phyloP scores from a whole-genome alignment of 441 rosid species.

The Bocquillonia castaneifolia region DNA sequence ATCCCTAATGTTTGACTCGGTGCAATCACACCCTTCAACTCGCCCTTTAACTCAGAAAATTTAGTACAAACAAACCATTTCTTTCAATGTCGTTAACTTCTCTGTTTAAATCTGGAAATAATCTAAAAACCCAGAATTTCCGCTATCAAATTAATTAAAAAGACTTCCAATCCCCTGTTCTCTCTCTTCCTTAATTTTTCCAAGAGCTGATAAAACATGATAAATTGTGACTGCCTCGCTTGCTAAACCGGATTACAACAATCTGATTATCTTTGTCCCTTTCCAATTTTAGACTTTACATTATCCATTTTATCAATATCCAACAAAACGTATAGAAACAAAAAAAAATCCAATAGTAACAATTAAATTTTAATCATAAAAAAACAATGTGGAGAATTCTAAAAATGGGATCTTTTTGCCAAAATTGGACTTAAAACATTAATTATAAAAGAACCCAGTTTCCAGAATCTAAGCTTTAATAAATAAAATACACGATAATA shows the following conservation, averaged over 20 bases:
- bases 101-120: constrained; percentile 58
- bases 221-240: constrained; percentile 56
- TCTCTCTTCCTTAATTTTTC: constrained; percentile 66
- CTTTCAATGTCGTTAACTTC: too few relatives aligned
- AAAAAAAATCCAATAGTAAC: background rate
- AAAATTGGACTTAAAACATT: background rate
- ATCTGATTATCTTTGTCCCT: constrained; percentile 11
- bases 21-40: too few relatives aligned
- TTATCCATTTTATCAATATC: constrained; percentile 26
- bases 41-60: too few relatives aligned
- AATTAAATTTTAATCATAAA: background rate
- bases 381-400: background rate
- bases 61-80: too few relatives aligned
- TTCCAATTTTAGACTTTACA: constrained; percentile 23
- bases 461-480: background rate
- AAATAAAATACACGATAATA: too few relatives aligned
- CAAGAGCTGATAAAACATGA: constrained; percentile 61
- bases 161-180: constrained; percentile 55
- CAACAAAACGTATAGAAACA: background rate
- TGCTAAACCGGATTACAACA: constrained; percentile 44
- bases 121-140: constrained; percentile 52
- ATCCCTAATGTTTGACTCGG: too few relatives aligned
- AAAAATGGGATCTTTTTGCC: background rate
- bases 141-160: constrained; percentile 55
- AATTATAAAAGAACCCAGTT: background rate